phyloP scores from a whole-genome alignment of 148 eudicot species.

The Polygonum aviculare region DNA sequence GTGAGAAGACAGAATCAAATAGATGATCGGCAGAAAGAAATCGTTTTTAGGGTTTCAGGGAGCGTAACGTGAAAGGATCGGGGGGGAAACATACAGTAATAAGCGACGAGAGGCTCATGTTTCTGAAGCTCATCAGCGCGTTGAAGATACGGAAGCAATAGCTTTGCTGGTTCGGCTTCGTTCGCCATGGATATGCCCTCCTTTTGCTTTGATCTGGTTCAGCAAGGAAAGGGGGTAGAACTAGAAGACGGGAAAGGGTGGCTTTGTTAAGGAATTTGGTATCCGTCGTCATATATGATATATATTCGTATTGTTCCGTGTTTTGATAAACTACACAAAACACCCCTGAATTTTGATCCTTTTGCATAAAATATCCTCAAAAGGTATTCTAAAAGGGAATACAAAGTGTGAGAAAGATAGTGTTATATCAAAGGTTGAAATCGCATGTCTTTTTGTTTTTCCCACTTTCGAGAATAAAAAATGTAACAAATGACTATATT shows the following conservation, averaged over 20 bases:
- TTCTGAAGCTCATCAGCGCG: constrained; percentile 97
- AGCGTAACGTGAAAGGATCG: not conserved
- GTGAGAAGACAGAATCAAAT: not conserved
- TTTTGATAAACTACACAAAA: not conserved
- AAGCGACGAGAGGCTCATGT: constrained; percentile 96
- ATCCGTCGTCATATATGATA: not conserved
- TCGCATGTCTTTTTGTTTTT: too few species aligned
- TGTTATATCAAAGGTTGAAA: too few species aligned
- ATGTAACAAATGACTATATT: too few species aligned
- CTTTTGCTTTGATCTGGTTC: constrained; percentile 5
- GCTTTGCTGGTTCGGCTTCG: constrained; percentile 90
- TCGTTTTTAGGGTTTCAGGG: not conserved
- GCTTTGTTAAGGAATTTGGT: not conserved
- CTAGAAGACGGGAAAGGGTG: not conserved
- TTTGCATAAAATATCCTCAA: not conserved
- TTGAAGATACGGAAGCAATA: constrained; percentile 83
- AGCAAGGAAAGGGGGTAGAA: constrained; percentile 4
- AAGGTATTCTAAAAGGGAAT: too few species aligned
- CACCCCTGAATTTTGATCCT: not conserved
- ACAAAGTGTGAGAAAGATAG: too few species aligned
- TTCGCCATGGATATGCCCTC: constrained; percentile 28
- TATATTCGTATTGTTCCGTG: not conserved
- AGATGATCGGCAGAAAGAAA: constrained; percentile 6
- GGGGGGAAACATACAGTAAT: constrained; percentile 50
- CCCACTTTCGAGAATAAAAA: too few species aligned